These are phyloP conservation scores for Geotrichum candidum DNA, from an alignment of 1,139 yeast genomes.

Conservation along the genomic window DNA sequence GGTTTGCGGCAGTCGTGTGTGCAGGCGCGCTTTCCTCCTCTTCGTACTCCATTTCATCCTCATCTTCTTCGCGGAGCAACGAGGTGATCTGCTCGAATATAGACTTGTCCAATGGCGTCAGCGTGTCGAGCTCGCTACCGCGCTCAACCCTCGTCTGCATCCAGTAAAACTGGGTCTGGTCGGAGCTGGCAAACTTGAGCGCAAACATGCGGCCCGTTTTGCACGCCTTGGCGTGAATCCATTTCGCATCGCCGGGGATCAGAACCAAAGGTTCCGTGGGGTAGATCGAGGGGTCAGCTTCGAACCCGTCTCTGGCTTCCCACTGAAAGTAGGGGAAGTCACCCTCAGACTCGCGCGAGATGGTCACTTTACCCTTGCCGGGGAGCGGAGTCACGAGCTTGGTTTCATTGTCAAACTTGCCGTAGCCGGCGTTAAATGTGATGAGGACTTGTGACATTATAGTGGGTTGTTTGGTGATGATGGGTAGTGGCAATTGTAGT, in stretches of 20 bases:
- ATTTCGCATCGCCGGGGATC: constrained; percentile 89
- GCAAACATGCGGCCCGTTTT: constrained; percentile 81
- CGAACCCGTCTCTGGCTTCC: constrained; percentile 48
- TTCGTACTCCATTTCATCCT: constrained; percentile 43
- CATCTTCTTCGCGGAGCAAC: constrained; percentile 44
- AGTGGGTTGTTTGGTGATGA: background rate
- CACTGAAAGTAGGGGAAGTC: constrained; percentile 51
- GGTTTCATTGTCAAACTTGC: constrained; percentile 62
- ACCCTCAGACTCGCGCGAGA: constrained; percentile 58
- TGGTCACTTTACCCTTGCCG: constrained; percentile 65
- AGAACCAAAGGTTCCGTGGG: constrained; percentile 53
- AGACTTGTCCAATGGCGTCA: constrained; percentile 58
- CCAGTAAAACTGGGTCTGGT: constrained; percentile 85
- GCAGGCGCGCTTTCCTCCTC: constrained; percentile 31
- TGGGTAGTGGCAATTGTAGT: background rate
- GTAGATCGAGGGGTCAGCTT: constrained; percentile 7
- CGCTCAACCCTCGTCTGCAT: constrained; percentile 74
- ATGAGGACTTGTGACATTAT: background rate
- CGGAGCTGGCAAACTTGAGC: constrained; percentile 73
- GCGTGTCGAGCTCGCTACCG: constrained; percentile 42
- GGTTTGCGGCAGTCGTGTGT: background rate
- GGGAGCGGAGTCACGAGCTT: constrained; percentile 70
- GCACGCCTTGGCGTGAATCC: constrained; percentile 69
- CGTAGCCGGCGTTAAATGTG: constrained; percentile 82
- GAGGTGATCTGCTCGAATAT: constrained; percentile 50